Conservation (phyloP, 1,284 basidiomycete species). For the Schizophyllum commune region DNA sequence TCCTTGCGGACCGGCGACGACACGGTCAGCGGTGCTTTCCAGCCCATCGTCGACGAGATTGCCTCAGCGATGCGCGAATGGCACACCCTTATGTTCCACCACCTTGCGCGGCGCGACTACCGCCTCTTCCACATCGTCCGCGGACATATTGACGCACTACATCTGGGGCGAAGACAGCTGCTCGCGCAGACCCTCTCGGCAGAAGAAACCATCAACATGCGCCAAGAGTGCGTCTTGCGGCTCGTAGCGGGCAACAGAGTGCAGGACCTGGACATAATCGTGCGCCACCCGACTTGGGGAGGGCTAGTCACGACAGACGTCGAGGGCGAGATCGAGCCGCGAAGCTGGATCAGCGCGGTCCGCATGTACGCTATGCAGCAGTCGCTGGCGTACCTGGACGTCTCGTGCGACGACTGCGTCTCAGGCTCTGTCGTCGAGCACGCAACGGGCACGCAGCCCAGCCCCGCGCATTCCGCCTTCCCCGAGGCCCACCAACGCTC, state of each 20-base stretch:
- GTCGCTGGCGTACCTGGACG: conserved; percentile 73
- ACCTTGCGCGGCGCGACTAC: conserved; percentile 87
- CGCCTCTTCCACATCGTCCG: conserved; percentile 81
- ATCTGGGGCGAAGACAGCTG: conserved; percentile 84
- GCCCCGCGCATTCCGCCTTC: conserved; percentile 61
- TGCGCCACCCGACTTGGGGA: conserved; percentile 88
- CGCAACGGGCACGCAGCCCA: conserved; percentile 36
- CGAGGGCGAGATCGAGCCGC: conserved; percentile 64
- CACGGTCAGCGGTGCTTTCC: conserved; percentile 71
- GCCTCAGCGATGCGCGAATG: conserved; percentile 94
- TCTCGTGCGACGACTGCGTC: conserved; percentile 25
- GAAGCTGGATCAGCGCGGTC: conserved; percentile 79
- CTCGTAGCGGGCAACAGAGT: conserved; percentile 89
- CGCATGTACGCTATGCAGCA: conserved; percentile 88
- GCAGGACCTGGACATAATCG: conserved; percentile 91
- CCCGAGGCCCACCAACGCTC: conserved; percentile 41
- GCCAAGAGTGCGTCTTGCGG: conserved; percentile 81
- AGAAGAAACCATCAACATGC: conserved; percentile 80
- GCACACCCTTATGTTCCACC: conserved; percentile 87
- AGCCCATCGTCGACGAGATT: conserved; percentile 96
- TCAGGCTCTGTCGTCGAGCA: conserved; percentile 13
- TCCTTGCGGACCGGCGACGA: conserved; percentile 91
- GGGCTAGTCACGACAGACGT: conserved; percentile 82
- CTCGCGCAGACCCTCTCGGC: conserved; percentile 82
- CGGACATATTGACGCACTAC: conserved; percentile 87